These are phyloP conservation scores for Coemansia asiatica DNA, from an alignment of 192 early-diverging fungal species.

Conservation along the genomic window DNA sequence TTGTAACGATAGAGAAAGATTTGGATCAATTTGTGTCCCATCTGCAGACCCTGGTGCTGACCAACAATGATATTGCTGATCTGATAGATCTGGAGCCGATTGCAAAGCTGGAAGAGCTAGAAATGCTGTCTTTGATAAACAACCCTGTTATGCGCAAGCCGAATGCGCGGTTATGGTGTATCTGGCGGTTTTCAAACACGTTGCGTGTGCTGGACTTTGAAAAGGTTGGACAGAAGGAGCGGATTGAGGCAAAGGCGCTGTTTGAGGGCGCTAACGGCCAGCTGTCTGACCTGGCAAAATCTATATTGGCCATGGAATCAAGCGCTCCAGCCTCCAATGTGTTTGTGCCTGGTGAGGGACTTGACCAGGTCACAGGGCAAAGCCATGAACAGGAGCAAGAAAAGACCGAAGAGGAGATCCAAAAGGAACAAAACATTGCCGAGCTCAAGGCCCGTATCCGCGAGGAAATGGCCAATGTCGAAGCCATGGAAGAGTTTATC, in stretches of 20 bases:
- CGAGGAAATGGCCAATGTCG: slow-evolving; percentile 47
- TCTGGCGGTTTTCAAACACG: slow-evolving; percentile 69
- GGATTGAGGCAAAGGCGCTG: slow-evolving; percentile 71
- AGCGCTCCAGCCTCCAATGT: slow-evolving; percentile 57
- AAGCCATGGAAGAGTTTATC: slow-evolving; percentile 53
- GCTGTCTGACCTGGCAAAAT: slow-evolving; percentile 63
- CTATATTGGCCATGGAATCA: slow-evolving; percentile 61
- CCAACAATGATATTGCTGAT: slow-evolving; percentile 82
- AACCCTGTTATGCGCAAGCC: slow-evolving; percentile 85
- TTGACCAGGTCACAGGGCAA: slow-evolving; percentile 58
- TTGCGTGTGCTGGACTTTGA: slow-evolving; percentile 88
- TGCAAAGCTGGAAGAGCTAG: slow-evolving; percentile 40
- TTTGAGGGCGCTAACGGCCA: slow-evolving; percentile 71
- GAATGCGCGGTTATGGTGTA: slow-evolving; percentile 81
- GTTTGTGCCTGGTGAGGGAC: slow-evolving; percentile 84
- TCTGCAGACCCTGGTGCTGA: slow-evolving; percentile 77
- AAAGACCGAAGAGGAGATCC: slow-evolving; percentile 11
- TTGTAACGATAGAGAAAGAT: slow-evolving; percentile 72
- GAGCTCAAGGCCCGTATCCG: slow-evolving; percentile 51
- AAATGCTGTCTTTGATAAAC: slow-evolving; percentile 75
- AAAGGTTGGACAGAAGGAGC: slow-evolving; percentile 72
- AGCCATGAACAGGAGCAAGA: slow-evolving; percentile 30
- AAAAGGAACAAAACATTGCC: slow-evolving; percentile 34
- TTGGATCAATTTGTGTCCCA: slow-evolving; percentile 71
- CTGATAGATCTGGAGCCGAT: slow-evolving; percentile 85